A percentile compares a stretch with the other conserved stretches of the same genome.
These are phyloP conservation scores for Cladosporium sp. DNA, from an alignment of 2,329 filamentous ascomycete genomes.

Conservation along the genomic window DNA sequence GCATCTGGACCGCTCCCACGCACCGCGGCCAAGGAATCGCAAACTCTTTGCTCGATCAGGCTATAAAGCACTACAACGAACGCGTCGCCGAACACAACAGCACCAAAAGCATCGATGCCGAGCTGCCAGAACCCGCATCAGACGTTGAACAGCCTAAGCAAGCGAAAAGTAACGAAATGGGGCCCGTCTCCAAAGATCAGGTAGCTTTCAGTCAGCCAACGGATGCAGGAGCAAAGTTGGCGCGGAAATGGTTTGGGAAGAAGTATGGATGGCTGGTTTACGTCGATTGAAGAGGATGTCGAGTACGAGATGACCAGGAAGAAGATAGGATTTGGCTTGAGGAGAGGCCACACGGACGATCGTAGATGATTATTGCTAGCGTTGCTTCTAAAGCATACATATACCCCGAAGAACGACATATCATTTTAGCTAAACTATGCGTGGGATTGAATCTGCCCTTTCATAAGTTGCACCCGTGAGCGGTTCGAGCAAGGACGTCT, in stretches of 20 bases:
- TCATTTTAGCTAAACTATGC: neutral
- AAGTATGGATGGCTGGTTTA: conserved; percentile 63
- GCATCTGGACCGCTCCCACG: conserved; percentile 64
- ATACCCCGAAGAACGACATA: neutral
- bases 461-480: no score
- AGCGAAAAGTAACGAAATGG: conserved; percentile 36
- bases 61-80: conserved; percentile 29
- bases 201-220: conserved; percentile 70
- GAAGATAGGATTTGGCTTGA: neutral
- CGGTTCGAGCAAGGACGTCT: no score
- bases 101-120: neutral
- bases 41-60: conserved; percentile 55
- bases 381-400: neutral
- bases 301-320: neutral
- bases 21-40: conserved; percentile 61
- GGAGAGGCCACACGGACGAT: neutral
- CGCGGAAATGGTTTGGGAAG: conserved; percentile 59
- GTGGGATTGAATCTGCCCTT: no score
- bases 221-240: conserved; percentile 59
- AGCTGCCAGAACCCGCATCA: neutral
- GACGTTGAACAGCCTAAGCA: neutral
- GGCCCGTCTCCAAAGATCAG: conserved; percentile 55
- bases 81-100: neutral
- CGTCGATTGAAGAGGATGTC: conserved; percentile 15
- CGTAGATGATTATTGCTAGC: neutral